A percentile compares a stretch with the other conserved stretches of the same genome.
phyloP scores from a whole-genome alignment of 2,329 filamentous ascomycete species.

The Colletotrichum tanaceti region DNA sequence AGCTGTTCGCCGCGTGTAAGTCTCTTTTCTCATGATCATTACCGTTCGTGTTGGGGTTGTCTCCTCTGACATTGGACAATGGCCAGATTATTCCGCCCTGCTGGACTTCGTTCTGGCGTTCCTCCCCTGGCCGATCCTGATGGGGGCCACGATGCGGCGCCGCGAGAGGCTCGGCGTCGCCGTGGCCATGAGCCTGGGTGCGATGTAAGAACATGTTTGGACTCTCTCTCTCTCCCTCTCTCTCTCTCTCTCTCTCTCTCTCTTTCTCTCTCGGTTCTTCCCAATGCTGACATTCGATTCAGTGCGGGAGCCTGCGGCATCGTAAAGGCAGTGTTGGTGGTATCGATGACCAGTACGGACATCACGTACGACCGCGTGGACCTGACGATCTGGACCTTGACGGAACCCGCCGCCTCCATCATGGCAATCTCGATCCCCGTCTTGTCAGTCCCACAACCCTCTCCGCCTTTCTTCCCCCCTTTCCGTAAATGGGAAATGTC shows the following conservation, averaged over 20 bases:
- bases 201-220: slow-evolving; percentile 45
- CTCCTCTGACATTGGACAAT: no score
- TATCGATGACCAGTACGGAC: slow-evolving; percentile 48
- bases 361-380: slow-evolving; percentile 51
- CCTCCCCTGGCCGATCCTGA: slow-evolving; percentile 51
- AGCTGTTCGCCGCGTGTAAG: slow-evolving; percentile 50
- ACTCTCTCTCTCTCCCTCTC: no score
- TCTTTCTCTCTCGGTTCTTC: no score
- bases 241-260: no score
- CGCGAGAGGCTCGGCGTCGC: slow-evolving; percentile 51
- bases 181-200: slow-evolving; percentile 51
- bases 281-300: background rate
- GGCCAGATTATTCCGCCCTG: slow-evolving; percentile 49
- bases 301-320: slow-evolving; percentile 50
- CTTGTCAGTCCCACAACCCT: slow-evolving; percentile 44
- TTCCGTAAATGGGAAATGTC: no score
- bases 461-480: accelerated
- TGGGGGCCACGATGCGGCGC: slow-evolving; percentile 48
- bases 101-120: slow-evolving; percentile 50
- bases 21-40: no score
- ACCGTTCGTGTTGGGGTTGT: no score
- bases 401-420: slow-evolving; percentile 51
- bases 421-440: slow-evolving; percentile 52
- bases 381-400: slow-evolving; percentile 51
- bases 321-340: slow-evolving; percentile 50